Percentiles rank a stretch among this genome's conserved stretches.
Evolutionary conservation across 495 filamentous ascomycete species (phyloP).

Genomic region (Lineolata rhizophorae): DNA sequence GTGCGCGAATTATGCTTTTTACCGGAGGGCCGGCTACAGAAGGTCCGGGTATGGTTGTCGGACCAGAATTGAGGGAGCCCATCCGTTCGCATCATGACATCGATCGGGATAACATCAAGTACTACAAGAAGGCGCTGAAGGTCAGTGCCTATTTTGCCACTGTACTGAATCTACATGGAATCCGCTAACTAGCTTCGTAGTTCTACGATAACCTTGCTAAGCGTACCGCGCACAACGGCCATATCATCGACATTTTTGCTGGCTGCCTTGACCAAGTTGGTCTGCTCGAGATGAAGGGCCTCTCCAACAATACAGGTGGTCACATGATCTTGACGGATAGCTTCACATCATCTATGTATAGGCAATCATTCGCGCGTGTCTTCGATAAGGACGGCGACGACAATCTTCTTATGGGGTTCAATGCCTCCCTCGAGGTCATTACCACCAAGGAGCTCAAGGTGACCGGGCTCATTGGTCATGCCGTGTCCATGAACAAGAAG

Average conservation of each 20-base stretch:
- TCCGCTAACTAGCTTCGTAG: conserved; percentile 24
- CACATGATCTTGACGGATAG: conserved; percentile 98
- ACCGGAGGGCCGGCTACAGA: conserved; percentile 89
- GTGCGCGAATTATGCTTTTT: conserved; percentile 92
- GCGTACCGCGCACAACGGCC: conserved; percentile 85
- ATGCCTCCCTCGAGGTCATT: conserved; percentile 86
- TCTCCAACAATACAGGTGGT: conserved; percentile 88
- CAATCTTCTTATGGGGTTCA: conserved; percentile 95
- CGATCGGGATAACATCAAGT: conserved; percentile 96
- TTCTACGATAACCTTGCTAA: conserved; percentile 98
- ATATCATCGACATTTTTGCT: conserved; percentile 94
- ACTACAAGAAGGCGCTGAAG: conserved; percentile 98
- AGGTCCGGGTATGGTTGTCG: conserved; percentile 91
- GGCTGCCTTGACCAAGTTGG: conserved; percentile 97
- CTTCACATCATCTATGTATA: conserved; percentile 99
- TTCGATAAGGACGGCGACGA: conserved; percentile 95
- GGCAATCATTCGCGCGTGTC: conserved; percentile 91
- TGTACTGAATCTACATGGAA: too few relatives aligned
- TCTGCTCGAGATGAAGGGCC: conserved; percentile 94
- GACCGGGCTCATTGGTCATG: conserved; percentile 93
- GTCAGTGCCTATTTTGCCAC: conserved; percentile 23
- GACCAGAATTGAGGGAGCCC: conserved; percentile 88
- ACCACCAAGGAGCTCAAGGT: conserved; percentile 98
- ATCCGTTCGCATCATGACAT: conserved; percentile 99
- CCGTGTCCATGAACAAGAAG: conserved; percentile 93